A percentile compares a stretch with the other conserved stretches of the same genome.
phyloP scores from a whole-genome alignment of 2,329 filamentous ascomycete species.

The Curvularia lunata region DNA sequence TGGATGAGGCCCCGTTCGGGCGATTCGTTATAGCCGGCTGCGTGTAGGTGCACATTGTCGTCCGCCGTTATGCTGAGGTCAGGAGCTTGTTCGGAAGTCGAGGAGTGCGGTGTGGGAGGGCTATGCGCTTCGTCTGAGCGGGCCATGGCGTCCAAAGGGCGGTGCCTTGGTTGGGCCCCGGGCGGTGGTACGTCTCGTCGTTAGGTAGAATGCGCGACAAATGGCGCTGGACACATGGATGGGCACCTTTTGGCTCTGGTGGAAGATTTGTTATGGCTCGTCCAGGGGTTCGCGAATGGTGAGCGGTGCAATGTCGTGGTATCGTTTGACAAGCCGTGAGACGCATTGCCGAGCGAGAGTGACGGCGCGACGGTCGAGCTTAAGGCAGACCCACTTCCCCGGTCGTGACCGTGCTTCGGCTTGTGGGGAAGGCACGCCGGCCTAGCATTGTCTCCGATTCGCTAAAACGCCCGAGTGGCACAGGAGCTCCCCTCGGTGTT shows the following conservation, averaged over 20 bases:
- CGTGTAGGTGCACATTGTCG: slow-evolving; percentile 54
- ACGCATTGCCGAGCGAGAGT: slow-evolving; percentile 6
- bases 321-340: slow-evolving; percentile 11
- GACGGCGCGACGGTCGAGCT: slow-evolving; percentile 12
- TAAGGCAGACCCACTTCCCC: slow-evolving; percentile 22
- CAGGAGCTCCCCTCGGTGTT: not conserved
- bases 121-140: slow-evolving; percentile 25
- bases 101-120: slow-evolving; percentile 13
- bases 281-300: not conserved
- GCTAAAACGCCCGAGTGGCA: not conserved
- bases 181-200: slow-evolving; percentile 7
- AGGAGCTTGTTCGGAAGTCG: slow-evolving; percentile 44
- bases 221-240: slow-evolving; percentile 5
- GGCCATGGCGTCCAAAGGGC: slow-evolving; percentile 20
- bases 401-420: slow-evolving; percentile 25
- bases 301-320: slow-evolving; percentile 9
- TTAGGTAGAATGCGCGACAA: slow-evolving; percentile 3
- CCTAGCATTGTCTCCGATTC: slow-evolving; percentile 14
- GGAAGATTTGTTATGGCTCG: not conserved
- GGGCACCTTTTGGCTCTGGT: not conserved
- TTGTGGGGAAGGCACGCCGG: slow-evolving; percentile 26
- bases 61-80: slow-evolving; percentile 56
- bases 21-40: slow-evolving; percentile 50
- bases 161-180: not conserved
- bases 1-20: slow-evolving; percentile 75